phyloP scores from a whole-genome alignment of 768 basidiomycete genomes.

The Macrolepiota fuliginosa region DNA sequence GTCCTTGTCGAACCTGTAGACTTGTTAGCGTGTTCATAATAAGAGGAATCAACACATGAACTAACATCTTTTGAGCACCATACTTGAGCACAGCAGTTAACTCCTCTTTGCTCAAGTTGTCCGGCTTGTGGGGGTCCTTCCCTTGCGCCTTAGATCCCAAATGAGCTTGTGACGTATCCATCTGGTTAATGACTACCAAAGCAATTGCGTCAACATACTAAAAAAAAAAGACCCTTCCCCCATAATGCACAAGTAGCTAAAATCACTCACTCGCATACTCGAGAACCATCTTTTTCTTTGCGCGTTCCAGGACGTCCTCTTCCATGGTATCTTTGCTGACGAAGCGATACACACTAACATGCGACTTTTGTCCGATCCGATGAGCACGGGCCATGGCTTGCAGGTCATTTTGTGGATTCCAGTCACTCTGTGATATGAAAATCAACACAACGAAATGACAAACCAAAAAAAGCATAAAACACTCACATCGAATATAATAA shows the following conservation, averaged over 20 bases:
- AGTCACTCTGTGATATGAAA: constrained; percentile 69
- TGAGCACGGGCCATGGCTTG: constrained; percentile 99
- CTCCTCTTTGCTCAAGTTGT: constrained; percentile 93
- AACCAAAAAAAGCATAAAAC: constrained; percentile 10
- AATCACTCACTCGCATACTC: constrained; percentile 92
- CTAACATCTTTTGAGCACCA: constrained; percentile 95
- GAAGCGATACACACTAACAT: constrained; percentile 97
- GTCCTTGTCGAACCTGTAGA: constrained; percentile 90
- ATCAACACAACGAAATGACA: constrained; percentile 4
- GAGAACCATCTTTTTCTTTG: constrained; percentile 99
- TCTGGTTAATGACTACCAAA: constrained; percentile 92
- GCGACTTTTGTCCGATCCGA: constrained; percentile 97
- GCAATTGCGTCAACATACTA: constrained; percentile 3
- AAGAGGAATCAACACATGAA: constrained; percentile 15
- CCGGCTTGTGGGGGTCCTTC: constrained; percentile 73
- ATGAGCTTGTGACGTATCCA: constrained; percentile 98
- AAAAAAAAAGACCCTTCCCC: neutral
- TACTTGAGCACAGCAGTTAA: constrained; percentile 97
- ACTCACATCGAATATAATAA: constrained; percentile 97
- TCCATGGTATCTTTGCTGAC: constrained; percentile 99
- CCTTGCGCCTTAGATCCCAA: constrained; percentile 75
- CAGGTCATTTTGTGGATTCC: constrained; percentile 98
- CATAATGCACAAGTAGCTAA: neutral
- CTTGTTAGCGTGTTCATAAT: constrained; percentile 1
- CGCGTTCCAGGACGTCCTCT: constrained; percentile 96